phyloP scores from a whole-genome alignment of 768 basidiomycete species.

The Mycena galericulata region DNA sequence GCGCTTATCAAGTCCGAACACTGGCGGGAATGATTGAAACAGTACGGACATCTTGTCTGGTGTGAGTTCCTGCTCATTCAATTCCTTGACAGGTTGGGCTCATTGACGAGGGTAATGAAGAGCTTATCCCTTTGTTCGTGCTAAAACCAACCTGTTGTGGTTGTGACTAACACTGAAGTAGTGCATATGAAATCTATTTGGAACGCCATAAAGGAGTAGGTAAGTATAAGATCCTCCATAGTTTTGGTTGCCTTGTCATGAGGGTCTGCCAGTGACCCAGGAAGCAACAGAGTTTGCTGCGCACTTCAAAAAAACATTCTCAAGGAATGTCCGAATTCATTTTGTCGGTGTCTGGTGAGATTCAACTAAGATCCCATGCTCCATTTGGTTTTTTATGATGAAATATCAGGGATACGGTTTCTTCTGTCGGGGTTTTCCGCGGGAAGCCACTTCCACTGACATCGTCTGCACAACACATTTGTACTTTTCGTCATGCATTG shows the following conservation, averaged over 20 bases:
- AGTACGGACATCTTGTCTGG: neutral
- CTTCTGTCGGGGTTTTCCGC: neutral
- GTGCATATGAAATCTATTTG: conserved; percentile 14
- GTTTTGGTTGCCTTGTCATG: neutral
- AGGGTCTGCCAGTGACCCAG: neutral
- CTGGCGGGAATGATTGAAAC: conserved; percentile 10
- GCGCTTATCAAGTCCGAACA: conserved; percentile 11
- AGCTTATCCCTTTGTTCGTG: conserved; percentile 9
- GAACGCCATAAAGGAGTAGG: conserved; percentile 4
- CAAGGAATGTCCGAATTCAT: neutral
- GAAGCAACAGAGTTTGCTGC: neutral
- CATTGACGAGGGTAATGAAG: neutral
- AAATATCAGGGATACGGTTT: neutral
- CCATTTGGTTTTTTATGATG: neutral
- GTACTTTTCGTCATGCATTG: conserved; percentile 13
- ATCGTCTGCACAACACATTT: conserved; percentile 8
- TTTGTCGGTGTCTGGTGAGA: neutral
- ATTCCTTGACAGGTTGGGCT: neutral
- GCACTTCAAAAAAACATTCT: conserved; percentile 8
- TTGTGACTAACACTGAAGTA: neutral
- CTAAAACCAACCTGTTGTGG: neutral
- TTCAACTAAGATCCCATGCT: neutral
- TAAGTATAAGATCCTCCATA: neutral
- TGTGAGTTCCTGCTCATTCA: neutral
- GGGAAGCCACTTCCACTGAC: neutral